A percentile compares a stretch with the other conserved stretches of the same genome.
Conservation (phyloP, 208 protist genomes). For the Crithidia thermophila region DNA sequence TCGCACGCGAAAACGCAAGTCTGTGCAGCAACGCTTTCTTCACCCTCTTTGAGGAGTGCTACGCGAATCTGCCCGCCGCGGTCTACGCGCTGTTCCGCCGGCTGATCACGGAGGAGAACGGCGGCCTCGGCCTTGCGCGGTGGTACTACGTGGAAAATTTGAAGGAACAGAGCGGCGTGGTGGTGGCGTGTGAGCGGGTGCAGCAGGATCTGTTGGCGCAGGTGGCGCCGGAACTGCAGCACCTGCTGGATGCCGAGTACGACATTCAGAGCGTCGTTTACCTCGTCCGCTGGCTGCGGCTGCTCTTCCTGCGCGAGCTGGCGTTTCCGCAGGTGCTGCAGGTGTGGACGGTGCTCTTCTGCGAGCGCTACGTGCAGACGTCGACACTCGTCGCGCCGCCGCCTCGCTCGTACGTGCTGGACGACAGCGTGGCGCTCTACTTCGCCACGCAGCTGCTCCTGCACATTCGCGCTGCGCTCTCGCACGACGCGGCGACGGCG, state of each 20-base stretch:
- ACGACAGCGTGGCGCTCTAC: conserved; percentile 52
- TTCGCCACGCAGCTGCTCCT: conserved; percentile 69
- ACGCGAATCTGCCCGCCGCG: conserved; percentile 26
- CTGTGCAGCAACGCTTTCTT: conserved; percentile 19
- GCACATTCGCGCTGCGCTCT: conserved; percentile 43
- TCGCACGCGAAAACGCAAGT: conserved; percentile 8
- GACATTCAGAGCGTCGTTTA: conserved; percentile 80
- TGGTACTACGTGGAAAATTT: conserved; percentile 55
- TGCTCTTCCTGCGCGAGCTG: conserved; percentile 90
- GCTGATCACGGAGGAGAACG: conserved; percentile 39
- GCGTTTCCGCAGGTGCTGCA: conserved; percentile 53
- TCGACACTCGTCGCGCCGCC: no score
- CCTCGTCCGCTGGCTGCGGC: conserved; percentile 87
- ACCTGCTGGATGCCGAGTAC: conserved; percentile 67
- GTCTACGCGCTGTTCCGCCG: conserved; percentile 53
- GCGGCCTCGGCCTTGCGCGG: conserved; percentile 32
- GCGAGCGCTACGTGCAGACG: conserved; percentile 46
- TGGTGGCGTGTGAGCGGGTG: conserved; percentile 47
- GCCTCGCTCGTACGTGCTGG: conserved; percentile 26
- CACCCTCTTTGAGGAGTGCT: conserved; percentile 13
- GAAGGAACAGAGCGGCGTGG: conserved; percentile 36
- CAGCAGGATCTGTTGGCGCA: conserved; percentile 55
- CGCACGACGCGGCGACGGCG: conserved; percentile 39
- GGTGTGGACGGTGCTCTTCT: conserved; percentile 86
- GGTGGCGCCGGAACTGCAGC: conserved; percentile 60